Evolutionary conservation across 768 basidiomycete genomes (phyloP), one percentile per base, ranked within the genome.

Genomic region (Leucosporidium creatinivorum): DNA sequence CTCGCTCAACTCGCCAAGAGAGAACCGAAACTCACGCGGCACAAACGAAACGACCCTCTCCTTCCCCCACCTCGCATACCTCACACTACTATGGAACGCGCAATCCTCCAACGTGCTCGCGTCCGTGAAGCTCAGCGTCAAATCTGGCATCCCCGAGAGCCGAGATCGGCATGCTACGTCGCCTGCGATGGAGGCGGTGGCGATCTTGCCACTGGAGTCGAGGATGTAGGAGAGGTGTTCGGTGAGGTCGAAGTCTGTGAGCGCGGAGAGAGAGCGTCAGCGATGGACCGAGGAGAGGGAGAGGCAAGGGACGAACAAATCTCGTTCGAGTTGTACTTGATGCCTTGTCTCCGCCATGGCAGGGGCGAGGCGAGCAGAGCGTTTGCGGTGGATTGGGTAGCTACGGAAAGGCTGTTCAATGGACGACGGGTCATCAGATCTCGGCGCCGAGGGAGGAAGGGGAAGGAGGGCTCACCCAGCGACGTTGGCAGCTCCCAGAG

Each of bases 311-410:
- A 54, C 68, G 60, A 1, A 66, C 70, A 72, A 28, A 72, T 66
- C 57, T 72, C 71, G 62, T 72, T 72, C 17, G 68, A 67, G 19
- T 65, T 39, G 62, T 72, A 67, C 60, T 69, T 69, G 65, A 72
- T 64, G 15, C 68, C 68, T 39, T 51, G 52, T 10, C 71, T 36
- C 17, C 71, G 68, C 71, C 71, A 72, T 0, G 68, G 71, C 1
- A 72, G 44, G 3, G 71, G 71, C 15, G 68, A 69, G 0, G 68
- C 36, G 18, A 72, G 55, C 0, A 72, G 62, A 1, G 71, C 63
- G 51, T 62, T 72, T 1, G 71, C 66, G 13, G 39, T 50, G 1
- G 67, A 49, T 23, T 66, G 65, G 2, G 39, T 25, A 15, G 31
- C 56, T 1, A 67, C 52, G 1, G 65, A n/a, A 15, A 68, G 48